phyloP scores from a whole-genome alignment of 371 early-diverging fungal genomes.

The Fennellomyces sp. region DNA sequence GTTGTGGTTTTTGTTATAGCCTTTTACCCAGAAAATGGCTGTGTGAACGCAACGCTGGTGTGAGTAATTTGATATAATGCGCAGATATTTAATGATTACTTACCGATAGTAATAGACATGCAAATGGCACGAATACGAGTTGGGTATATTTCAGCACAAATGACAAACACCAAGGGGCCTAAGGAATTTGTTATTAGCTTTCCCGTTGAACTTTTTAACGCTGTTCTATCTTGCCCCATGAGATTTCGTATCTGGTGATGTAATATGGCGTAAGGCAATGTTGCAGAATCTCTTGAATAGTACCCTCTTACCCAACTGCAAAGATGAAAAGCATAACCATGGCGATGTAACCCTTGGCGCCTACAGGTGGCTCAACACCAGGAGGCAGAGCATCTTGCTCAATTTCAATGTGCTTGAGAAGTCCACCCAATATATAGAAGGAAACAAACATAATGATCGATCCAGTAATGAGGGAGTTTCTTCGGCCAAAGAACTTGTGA shows the following conservation, averaged over 20 bases:
- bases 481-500: slow-evolving; percentile 35
- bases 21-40: not conserved
- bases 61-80: not conserved
- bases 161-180: slow-evolving; percentile 64
- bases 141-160: slow-evolving; percentile 71
- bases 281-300: not conserved
- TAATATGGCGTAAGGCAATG: not conserved
- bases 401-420: slow-evolving; percentile 31
- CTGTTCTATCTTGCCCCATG: slow-evolving; percentile 46
- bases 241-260: slow-evolving; percentile 48
- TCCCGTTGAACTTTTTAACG: not conserved
- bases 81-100: not conserved
- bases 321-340: slow-evolving; percentile 45
- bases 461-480: slow-evolving; percentile 45
- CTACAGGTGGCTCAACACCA: slow-evolving; percentile 17
- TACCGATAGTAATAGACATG: slow-evolving; percentile 43
- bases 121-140: slow-evolving; percentile 46
- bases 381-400: slow-evolving; percentile 22
- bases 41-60: not conserved
- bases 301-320: slow-evolving; percentile 36
- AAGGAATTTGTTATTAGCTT: not conserved
- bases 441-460: slow-evolving; percentile 37
- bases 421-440: slow-evolving; percentile 39
- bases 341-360: slow-evolving; percentile 43
- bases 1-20: not conserved